A percentile compares a stretch with the other conserved stretches of the same genome.
phyloP scores from a whole-genome alignment of 371 early-diverging fungal species.

The Actinomortierella ambigua region DNA sequence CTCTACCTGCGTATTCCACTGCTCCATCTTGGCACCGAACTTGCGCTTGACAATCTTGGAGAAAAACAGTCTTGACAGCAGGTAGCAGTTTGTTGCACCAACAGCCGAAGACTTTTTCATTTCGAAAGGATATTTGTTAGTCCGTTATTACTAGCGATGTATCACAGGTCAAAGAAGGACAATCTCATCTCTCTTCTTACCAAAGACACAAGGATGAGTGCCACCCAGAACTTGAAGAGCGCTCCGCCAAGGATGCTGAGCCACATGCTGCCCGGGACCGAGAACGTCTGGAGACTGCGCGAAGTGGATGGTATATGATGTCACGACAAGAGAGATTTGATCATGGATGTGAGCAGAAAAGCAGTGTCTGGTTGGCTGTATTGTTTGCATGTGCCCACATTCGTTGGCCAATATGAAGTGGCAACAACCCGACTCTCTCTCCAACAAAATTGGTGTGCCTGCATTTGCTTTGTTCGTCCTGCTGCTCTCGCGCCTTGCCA shows the following conservation, averaged over 20 bases:
- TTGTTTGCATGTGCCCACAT: no score
- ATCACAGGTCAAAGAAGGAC: no score
- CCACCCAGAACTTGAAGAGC: slow-evolving; percentile 62
- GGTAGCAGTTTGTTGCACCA: slow-evolving; percentile 63
- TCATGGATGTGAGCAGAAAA: neutral
- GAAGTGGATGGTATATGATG: neutral
- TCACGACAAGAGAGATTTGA: neutral
- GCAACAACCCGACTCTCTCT: neutral
- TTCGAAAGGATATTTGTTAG: no score
- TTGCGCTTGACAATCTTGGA: slow-evolving; percentile 58
- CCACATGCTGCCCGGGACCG: slow-evolving; percentile 75
- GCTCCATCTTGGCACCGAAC: slow-evolving; percentile 57
- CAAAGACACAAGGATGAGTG: slow-evolving; percentile 59
- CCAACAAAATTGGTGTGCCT: neutral
- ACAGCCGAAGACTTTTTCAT: slow-evolving; percentile 56
- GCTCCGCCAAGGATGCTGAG: slow-evolving; percentile 68
- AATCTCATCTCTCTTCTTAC: slow-evolving; percentile 19
- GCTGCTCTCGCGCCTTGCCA: no score
- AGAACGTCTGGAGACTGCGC: slow-evolving; percentile 65
- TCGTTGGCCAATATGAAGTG: neutral
- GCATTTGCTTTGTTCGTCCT: no score
- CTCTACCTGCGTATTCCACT: slow-evolving; percentile 66
- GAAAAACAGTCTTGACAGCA: slow-evolving; percentile 61
- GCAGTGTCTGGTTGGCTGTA: no score
- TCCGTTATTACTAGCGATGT: no score